Conservation (phyloP, 2,329 filamentous ascomycete genomes). For the Trichoderma hamatum region DNA sequence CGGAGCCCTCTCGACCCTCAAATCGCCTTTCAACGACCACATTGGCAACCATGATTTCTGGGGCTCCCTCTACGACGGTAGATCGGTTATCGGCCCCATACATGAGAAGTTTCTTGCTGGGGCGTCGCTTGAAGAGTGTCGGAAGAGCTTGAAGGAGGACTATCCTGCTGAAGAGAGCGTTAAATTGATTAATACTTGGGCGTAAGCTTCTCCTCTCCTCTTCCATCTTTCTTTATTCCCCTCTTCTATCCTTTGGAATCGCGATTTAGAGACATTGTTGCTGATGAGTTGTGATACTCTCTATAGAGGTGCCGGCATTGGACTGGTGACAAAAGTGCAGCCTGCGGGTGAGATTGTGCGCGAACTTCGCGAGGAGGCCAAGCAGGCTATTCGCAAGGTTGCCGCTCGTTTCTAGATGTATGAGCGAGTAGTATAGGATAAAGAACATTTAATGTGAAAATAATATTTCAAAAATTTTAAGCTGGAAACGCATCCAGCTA, state of each 20-base stretch:
- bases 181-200: conserved; percentile 44
- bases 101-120: conserved; percentile 47
- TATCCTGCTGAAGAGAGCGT: conserved; percentile 40
- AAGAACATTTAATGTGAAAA: neutral
- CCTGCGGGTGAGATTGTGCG: conserved; percentile 49
- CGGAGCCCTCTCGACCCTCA: conserved; percentile 50
- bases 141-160: conserved; percentile 43
- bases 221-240: neutral
- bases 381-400: conserved; percentile 39
- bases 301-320: conserved; percentile 48
- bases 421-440: neutral
- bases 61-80: conserved; percentile 49
- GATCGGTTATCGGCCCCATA: conserved; percentile 45
- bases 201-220: conserved; percentile 31
- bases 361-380: conserved; percentile 46
- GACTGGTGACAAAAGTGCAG: conserved; percentile 47
- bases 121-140: conserved; percentile 48
- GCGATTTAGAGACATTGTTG: neutral
- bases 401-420: conserved; percentile 20
- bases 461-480: neutral
- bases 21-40: conserved; percentile 51
- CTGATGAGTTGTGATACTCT: conserved; percentile 22
- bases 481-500: neutral
- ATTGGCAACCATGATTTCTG: conserved; percentile 45
- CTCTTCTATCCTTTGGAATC: neutral